phyloP scores from a whole-genome alignment of 2,329 filamentous ascomycete genomes.

The Colletotrichum aenigma region DNA sequence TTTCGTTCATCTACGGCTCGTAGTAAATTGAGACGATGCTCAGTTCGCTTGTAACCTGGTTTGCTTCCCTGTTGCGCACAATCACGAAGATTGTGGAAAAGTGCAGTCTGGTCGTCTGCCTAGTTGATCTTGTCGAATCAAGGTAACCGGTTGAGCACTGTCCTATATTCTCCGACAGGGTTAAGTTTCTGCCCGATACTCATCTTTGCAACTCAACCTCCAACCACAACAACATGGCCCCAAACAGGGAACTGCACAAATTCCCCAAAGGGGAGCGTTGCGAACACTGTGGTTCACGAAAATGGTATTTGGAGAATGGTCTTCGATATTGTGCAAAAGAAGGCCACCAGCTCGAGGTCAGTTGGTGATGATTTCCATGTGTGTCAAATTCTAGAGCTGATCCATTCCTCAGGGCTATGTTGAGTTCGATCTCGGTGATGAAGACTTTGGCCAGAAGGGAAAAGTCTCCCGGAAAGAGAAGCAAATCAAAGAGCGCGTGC shows the following conservation, averaged over 20 bases:
- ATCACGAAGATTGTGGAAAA: not conserved
- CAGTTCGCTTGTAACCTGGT: not conserved
- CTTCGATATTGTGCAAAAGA: conserved; percentile 75
- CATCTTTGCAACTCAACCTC: not conserved
- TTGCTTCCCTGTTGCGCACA: not conserved
- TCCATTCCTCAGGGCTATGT: conserved; percentile 49
- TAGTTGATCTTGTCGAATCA: not conserved
- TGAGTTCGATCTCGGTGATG: conserved; percentile 65
- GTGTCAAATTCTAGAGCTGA: not conserved
- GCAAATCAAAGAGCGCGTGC: conserved; percentile 57
- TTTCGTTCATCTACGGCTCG: not conserved
- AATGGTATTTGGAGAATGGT: conserved; percentile 77
- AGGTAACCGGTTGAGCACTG: not conserved
- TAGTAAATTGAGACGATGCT: not conserved
- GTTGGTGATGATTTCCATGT: conserved; percentile 2
- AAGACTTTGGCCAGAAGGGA: conserved; percentile 69
- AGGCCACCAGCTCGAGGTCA: conserved; percentile 79
- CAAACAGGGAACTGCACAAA: conserved; percentile 48
- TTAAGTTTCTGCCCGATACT: not conserved
- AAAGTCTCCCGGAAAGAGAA: conserved; percentile 60
- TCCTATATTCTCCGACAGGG: not conserved
- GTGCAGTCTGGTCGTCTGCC: not conserved
- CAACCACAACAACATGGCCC: conserved; percentile 37
- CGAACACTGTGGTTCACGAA: conserved; percentile 71
- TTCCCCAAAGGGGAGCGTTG: conserved; percentile 60